phyloP scores from a whole-genome alignment of 176 grass and related monocot species.

The Musa itinerans region DNA sequence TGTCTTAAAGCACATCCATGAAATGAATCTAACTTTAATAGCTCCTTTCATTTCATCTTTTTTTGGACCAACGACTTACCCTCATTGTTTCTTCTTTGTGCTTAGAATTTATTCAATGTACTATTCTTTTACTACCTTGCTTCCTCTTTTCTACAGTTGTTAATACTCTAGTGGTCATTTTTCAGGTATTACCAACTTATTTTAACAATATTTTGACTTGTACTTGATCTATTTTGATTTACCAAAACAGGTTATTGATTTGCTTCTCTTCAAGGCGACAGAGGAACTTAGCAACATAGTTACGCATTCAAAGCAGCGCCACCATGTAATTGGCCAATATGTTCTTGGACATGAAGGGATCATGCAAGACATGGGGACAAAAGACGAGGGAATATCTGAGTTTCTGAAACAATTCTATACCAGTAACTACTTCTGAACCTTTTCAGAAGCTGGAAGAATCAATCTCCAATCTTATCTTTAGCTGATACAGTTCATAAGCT shows the following conservation, averaged over 20 bases:
- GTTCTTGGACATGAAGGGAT: constrained; percentile 51
- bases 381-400: constrained; percentile 50
- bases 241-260: constrained; percentile 66
- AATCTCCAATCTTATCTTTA: not conserved
- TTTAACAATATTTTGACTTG: not conserved
- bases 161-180: too few relatives aligned
- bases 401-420: constrained; percentile 89
- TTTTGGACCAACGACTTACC: too few relatives aligned
- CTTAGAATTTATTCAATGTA: too few relatives aligned
- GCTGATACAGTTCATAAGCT: not conserved
- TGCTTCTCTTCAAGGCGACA: constrained; percentile 79
- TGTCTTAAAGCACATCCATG: too few relatives aligned
- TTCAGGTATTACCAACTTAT: too few relatives aligned
- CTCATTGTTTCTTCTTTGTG: too few relatives aligned
- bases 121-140: too few relatives aligned
- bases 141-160: too few relatives aligned
- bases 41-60: too few relatives aligned
- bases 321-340: constrained; percentile 87
- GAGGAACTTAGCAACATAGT: constrained; percentile 82
- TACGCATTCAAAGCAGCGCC: constrained; percentile 84
- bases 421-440: constrained; percentile 66
- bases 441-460: not conserved
- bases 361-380: constrained; percentile 38
- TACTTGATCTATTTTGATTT: constrained; percentile 8
- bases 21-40: too few relatives aligned